Percentiles rank a stretch among this genome's conserved stretches.
Evolutionary conservation across 1,139 yeast species (phyloP).

Genomic region (Debaryomyces nepalensis): DNA sequence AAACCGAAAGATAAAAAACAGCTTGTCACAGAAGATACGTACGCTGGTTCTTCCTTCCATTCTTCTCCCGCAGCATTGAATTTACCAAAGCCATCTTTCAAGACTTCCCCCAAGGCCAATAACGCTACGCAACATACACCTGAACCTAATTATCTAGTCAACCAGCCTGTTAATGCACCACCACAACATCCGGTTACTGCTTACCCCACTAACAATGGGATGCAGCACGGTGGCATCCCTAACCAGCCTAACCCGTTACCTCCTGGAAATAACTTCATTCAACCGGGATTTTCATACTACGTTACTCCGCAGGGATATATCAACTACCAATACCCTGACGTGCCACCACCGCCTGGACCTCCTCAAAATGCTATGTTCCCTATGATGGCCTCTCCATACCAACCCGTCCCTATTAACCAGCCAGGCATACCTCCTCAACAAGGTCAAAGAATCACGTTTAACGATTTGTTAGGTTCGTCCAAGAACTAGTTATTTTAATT

Average conservation of each 20-base stretch:
- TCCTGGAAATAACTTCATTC: conserved; percentile 17
- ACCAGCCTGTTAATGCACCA: conserved; percentile 14
- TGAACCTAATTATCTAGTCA: conserved; percentile 4
- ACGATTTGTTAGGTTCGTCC: conserved; percentile 45
- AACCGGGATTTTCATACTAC: conserved; percentile 37
- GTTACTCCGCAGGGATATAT: conserved; percentile 39
- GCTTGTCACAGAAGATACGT: conserved; percentile 35
- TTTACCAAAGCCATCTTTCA: conserved; percentile 60
- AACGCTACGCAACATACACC: conserved; percentile 13
- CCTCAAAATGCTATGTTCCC: conserved; percentile 12
- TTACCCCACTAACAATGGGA: conserved; percentile 22
- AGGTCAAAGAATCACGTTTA: conserved; percentile 48
- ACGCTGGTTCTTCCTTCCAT: conserved; percentile 64
- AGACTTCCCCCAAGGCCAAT: conserved; percentile 31
- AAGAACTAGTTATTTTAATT: conserved; percentile 21
- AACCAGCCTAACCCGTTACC: no score
- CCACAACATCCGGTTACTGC: conserved; percentile 38
- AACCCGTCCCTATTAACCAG: conserved; percentile 12
- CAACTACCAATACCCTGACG: conserved; percentile 20
- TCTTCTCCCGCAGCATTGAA: conserved; percentile 62
- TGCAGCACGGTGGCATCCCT: no score
- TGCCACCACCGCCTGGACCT: conserved; percentile 12
- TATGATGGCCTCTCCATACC: conserved; percentile 15
- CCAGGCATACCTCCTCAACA: conserved; percentile 16
- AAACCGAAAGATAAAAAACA: conserved; percentile 24